Evolutionary conservation across 192 early-diverging fungal species (phyloP), one percentile per base, ranked within the genome.

Genomic region (Coemansia sp.): DNA sequence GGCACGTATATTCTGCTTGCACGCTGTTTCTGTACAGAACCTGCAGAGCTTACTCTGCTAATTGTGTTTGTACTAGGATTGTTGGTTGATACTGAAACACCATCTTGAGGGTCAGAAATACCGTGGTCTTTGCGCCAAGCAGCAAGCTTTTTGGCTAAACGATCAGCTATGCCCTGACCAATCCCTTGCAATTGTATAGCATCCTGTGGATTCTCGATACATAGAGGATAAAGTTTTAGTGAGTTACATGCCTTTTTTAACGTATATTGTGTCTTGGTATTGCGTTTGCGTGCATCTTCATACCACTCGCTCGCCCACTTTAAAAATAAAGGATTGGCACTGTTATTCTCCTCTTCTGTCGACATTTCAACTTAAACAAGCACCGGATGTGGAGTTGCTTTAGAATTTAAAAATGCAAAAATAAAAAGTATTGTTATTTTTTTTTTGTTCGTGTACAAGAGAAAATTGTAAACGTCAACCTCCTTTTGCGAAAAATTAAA

Each of bases 261-360:
- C 6, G 84, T 81, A 59, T 79, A 84, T 58, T 86, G 89, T 0
- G 78, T 66, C 58, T 86, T 86, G 39, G 74, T 64, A 29, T 84
- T 81, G 54, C 78, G 59, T 1, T 39, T 62, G 58, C 71, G 69
- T 4, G 87, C 87, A 17, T 82, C 66, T 19, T 86, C 80, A 78
- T 87, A 83, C 90, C 88, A 89, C 63, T 90, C 88, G n/a, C 68
- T 71, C 5, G 91, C 68, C 91, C 91, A 92, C 63, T 84, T 64
- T 36, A 85, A 64, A 33, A 84, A 86, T 22, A 91, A 63, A 6
- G 89, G 89, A 67, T 92, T 92, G 14, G 86, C 89, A 67, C 90
- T 90, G 10, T 59, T 67, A 9, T 27, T 33, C 32, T 68, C 72
- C 23, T 30, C 62, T 32, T 74, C 61, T 31, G 22, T 58, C 6